Evolutionary conservation across 2,329 filamentous ascomycete species (phyloP).

Genomic region (Microascus cirrosus): DNA sequence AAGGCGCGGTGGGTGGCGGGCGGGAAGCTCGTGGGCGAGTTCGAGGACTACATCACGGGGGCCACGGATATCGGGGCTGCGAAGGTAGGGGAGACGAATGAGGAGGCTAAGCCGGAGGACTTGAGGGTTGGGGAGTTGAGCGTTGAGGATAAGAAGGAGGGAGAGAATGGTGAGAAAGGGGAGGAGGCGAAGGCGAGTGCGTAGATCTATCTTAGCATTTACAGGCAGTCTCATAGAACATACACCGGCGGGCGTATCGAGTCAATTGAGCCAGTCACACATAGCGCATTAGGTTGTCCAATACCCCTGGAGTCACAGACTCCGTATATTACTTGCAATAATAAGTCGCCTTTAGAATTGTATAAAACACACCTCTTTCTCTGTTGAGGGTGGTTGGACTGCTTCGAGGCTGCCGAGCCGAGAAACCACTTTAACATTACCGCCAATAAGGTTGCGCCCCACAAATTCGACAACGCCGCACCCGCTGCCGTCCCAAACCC

Average conservation of each 20-base stretch:
- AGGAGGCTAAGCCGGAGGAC: slow-evolving; percentile 21
- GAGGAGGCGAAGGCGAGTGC: slow-evolving; percentile 6
- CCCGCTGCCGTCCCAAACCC: neutral
- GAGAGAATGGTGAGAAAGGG: neutral
- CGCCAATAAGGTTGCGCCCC: neutral
- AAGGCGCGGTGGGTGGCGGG: slow-evolving; percentile 64
- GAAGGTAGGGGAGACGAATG: slow-evolving; percentile 3
- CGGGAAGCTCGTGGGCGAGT: slow-evolving; percentile 75
- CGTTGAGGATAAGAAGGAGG: slow-evolving; percentile 5
- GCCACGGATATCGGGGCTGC: slow-evolving; percentile 6
- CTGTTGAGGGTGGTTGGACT: no score
- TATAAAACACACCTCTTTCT: no score
- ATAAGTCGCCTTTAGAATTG: no score
- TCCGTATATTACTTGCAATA: no score
- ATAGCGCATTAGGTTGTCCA: neutral
- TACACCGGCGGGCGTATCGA: neutral
- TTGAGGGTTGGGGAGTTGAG: slow-evolving; percentile 14
- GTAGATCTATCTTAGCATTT: neutral
- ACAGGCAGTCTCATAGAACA: no score
- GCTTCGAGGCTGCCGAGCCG: no score
- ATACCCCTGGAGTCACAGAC: no score
- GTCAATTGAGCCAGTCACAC: neutral
- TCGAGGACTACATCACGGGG: slow-evolving; percentile 77
- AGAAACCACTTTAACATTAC: neutral
- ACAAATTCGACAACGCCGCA: neutral